A percentile compares a stretch with the other conserved stretches of the same genome.
phyloP scores from a whole-genome alignment of 2,329 filamentous ascomycete genomes.

The Penicillium concentricum region DNA sequence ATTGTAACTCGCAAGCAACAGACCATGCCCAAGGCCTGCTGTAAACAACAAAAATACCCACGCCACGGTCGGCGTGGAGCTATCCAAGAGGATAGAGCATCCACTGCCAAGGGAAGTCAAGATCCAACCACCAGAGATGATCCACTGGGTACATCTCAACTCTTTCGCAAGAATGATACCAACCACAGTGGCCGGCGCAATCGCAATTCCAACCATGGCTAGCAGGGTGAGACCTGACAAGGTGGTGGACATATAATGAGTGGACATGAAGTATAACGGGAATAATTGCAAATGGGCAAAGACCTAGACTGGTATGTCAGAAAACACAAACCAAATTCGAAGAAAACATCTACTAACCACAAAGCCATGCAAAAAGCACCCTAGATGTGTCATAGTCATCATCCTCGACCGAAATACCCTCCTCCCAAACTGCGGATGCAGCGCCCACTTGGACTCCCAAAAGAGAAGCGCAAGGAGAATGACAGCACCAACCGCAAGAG shows the following conservation, averaged over 20 bases:
- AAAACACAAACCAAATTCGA: not conserved
- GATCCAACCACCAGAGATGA: slow-evolving; percentile 45
- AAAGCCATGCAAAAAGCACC: slow-evolving; percentile 45
- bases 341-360: slow-evolving; percentile 33
- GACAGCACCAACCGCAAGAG: slow-evolving; percentile 36
- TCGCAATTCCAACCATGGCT: slow-evolving; percentile 33
- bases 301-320: slow-evolving; percentile 31
- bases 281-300: slow-evolving; percentile 46
- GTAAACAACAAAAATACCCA: slow-evolving; percentile 41
- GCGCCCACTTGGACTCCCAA: slow-evolving; percentile 37
- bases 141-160: slow-evolving; percentile 33
- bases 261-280: slow-evolving; percentile 42
- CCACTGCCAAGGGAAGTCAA: slow-evolving; percentile 39
- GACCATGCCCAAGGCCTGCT: slow-evolving; percentile 44
- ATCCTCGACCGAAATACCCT: slow-evolving; percentile 39
- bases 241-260: slow-evolving; percentile 34
- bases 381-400: slow-evolving; percentile 41
- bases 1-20: slow-evolving; percentile 44
- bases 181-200: slow-evolving; percentile 21
- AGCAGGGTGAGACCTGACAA: slow-evolving; percentile 41
- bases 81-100: slow-evolving; percentile 38
- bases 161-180: slow-evolving; percentile 19
- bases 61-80: slow-evolving; percentile 32
- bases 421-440: slow-evolving; percentile 38
- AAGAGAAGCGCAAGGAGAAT: slow-evolving; percentile 34